Evolutionary conservation across 768 basidiomycete genomes (phyloP).

Genomic region (Steccherinum ochraceum): DNA sequence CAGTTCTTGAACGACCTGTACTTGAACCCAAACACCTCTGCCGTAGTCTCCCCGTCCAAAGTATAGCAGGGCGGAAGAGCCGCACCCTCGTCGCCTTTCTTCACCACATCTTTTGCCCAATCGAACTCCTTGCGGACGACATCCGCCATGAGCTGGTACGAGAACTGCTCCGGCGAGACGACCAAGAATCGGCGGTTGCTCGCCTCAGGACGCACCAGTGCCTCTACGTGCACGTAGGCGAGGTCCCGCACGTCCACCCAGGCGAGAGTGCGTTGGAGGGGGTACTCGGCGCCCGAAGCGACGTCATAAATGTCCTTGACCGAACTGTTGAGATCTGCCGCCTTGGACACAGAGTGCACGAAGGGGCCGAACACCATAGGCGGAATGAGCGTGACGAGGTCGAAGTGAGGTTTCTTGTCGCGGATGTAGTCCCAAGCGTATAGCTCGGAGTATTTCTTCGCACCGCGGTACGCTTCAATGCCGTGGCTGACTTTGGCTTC

Average conservation of each 20-base stretch:
- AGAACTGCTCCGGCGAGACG: constrained; percentile 2
- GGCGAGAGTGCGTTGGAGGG: not conserved
- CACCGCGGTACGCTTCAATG: constrained; percentile 7
- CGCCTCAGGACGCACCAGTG: constrained; percentile 6
- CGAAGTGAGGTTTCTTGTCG: constrained; percentile 8
- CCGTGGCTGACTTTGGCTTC: constrained; percentile 4
- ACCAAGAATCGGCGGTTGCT: constrained; percentile 5
- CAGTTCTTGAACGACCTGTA: constrained; percentile 4
- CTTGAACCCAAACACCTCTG: constrained; percentile 1
- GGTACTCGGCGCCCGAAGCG: not conserved
- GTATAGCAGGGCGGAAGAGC: not conserved
- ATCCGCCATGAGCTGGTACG: constrained; percentile 1
- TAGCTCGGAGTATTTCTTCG: constrained; percentile 14
- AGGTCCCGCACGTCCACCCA: constrained; percentile 13
- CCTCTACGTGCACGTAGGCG: constrained; percentile 9
- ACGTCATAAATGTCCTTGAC: not conserved
- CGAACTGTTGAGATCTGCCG: constrained; percentile 3
- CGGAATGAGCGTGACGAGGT: constrained; percentile 14
- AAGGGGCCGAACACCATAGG: constrained; percentile 6
- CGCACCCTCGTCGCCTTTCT: constrained; percentile 2
- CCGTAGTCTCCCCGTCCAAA: constrained; percentile 3
- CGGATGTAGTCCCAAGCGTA: constrained; percentile 15
- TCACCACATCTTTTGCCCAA: constrained; percentile 4
- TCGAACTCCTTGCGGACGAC: constrained; percentile 7
- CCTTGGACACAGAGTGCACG: constrained; percentile 3